Evolutionary conservation across 495 filamentous ascomycete species (phyloP), one percentile per base, ranked within the genome.

Genomic region (Achaetomiella virescens): DNA sequence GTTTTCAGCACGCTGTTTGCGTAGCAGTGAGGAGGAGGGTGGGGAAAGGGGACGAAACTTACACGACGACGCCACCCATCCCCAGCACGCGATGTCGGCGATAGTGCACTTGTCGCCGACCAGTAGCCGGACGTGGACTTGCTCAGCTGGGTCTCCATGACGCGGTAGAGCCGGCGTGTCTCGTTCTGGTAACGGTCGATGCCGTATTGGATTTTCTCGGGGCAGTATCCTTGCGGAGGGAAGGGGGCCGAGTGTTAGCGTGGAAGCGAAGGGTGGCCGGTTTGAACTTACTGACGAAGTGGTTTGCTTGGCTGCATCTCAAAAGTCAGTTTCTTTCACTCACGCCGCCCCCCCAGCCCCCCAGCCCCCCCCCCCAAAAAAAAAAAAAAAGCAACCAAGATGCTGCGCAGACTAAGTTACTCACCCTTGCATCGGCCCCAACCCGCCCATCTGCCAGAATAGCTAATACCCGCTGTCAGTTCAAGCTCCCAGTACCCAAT

Each of bases 341-440:
- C 25, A 12, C 21, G 22, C 20, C 18, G 3, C 7, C 2, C 36
- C 3, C 1, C 11, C 6, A 15, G 41, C 2, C 22, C n/a, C n/a
- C n/a, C n/a, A n/a, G n/a, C n/a, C n/a, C n/a, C n/a, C n/a, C n/a
- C n/a, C n/a, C n/a, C n/a, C n/a, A n/a, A n/a, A n/a, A n/a, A n/a
- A n/a, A n/a, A n/a, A n/a, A n/a, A n/a, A n/a, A n/a, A n/a, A n/a
- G n/a, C n/a, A n/a, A n/a, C n/a, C n/a, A n/a, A n/a, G n/a, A n/a
- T n/a, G n/a, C n/a, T n/a, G n/a, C n/a, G n/a, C n/a, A n/a, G n/a
- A n/a, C n/a, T n/a, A 21, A 25, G 1, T 15, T n/a, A 58, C 60
- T 8, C 36, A 62, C 51, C 87, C 90, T 67, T 96, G 91, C 90
- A 95, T 95, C 11, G 91, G 91, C 2, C 91, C 91, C 5, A 96